Percentiles rank a stretch among this genome's conserved stretches.
These are phyloP conservation scores for Lachnellula willkommii DNA, from an alignment of 2,329 filamentous ascomycete genomes.

Conservation along the genomic window DNA sequence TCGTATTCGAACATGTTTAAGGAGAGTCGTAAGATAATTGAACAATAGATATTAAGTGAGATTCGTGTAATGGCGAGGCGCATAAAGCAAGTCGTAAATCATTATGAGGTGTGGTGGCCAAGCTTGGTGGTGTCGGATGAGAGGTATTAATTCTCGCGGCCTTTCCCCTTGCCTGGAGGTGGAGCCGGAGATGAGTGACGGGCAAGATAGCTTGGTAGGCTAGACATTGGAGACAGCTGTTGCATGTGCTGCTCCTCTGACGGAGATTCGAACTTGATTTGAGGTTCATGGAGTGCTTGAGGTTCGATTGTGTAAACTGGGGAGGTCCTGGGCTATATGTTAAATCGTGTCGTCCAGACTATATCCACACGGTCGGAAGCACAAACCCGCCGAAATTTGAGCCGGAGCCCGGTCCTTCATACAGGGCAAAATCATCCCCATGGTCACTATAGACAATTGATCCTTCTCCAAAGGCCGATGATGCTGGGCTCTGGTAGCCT, in stretches of 20 bases:
- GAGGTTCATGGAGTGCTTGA: constrained; percentile 13
- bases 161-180: constrained; percentile 29
- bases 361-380: constrained; percentile 34
- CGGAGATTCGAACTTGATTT: constrained; percentile 25
- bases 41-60: constrained; percentile 19
- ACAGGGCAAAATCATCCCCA: constrained; percentile 43
- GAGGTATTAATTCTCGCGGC: constrained; percentile 27
- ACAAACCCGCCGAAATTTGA: constrained; percentile 34
- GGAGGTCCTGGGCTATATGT: constrained; percentile 31
- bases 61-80: constrained; percentile 16
- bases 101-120: constrained; percentile 7
- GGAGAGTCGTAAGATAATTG: constrained; percentile 19
- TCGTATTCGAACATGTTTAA: constrained; percentile 19
- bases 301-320: constrained; percentile 26
- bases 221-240: constrained; percentile 16
- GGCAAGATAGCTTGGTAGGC: constrained; percentile 23
- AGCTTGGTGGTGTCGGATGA: not conserved
- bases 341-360: constrained; percentile 31
- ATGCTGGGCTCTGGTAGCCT: constrained; percentile 54
- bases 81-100: constrained; percentile 14
- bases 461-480: constrained; percentile 57
- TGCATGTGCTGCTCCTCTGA: constrained; percentile 18
- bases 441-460: constrained; percentile 59
- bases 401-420: constrained; percentile 30
- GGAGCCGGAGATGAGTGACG: constrained; percentile 23